Evolutionary conservation across 2,329 filamentous ascomycete genomes (phyloP), one percentile per base, ranked within the genome.

Genomic region (Neurospora sp.): DNA sequence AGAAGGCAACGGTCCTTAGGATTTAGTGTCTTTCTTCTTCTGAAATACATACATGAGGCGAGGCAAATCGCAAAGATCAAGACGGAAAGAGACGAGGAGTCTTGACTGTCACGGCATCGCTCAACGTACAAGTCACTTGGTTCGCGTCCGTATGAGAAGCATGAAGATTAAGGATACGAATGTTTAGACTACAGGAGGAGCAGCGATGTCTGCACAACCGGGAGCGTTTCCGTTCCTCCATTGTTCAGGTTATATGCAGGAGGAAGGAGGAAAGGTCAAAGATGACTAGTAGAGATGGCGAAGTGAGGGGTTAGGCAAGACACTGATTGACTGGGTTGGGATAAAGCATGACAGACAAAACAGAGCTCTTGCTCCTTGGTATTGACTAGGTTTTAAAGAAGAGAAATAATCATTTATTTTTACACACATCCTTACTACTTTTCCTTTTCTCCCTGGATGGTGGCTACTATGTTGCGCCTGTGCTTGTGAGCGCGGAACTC

Each of bases 381-480:
- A 36, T 36, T 28, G 12, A 62, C 8, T 38, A 23, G 40, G 12
- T 67, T 39, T 11, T 52, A 36, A 62, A 62, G 52, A 43, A 43
- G 66, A 33, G 12, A 39, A 40, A 37, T 15, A 23, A 37, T 43
- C 28, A 19, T 43, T 68, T 23, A 11, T 19, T 46, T 37, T 17
- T 36, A 28, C 19, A 62, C 15, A 28, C 37, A 19, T 39, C 67
- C n/a, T 65, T 17, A 40, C 6, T 40, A 19, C 77, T 73, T 83
- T 68, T 82, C 82, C 79, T 89, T 89, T 82, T 97, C 92, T 62
- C 95, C 96, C 80, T 98, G 94, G 72, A 98, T 96, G 1, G 96
- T 98, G 69, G 95, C 95, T 72, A 99, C 90, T 12, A 98, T 87
- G 78, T 89, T 91, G 76, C 96, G 87, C 73, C 88, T 84, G 80